Base-by-base conservation (phyloP, 208 protist species). In the Borovskyia barvae region DNA sequence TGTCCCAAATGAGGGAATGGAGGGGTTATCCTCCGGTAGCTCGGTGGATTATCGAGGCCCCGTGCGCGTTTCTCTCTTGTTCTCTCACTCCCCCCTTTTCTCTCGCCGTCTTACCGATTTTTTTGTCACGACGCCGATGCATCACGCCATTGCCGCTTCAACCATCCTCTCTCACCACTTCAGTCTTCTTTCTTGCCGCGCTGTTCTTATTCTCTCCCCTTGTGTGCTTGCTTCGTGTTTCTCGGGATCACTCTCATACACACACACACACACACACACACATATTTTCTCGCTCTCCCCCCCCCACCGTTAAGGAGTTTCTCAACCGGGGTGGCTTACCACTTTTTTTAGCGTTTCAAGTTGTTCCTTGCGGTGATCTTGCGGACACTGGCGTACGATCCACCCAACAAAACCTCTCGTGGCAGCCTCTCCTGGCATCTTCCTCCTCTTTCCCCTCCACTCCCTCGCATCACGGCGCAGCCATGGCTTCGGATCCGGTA, bases 401-500 rank as follows among this genome's bases (percentile, higher is more conserved):
- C n/a, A n/a, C n/a, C n/a, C n/a, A n/a, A n/a, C n/a, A n/a, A n/a
- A n/a, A n/a, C n/a, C 40, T 39, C 32, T 37, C 7, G 30, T 40
- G 0, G 35, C 48, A 43, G 33, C 48, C 24, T 33, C 29, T 40
- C 48, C 22, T 24, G 26, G 20, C 30, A 22, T 14, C 12, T 35
- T 26, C 20, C 26, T 4, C 8, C 35, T 43, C 11, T 32, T 46
- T 28, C 14, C n/a, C 17, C 33, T 41, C 26, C 9, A 15, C 47
- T 35, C 29, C 46, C 11, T 22, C 46, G n/a, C 19, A 52, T 36
- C 2, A 5, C 0, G 1, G 28, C 45, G n/a, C 7, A 24, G 61
- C 58, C 47, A 78, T 75, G 48, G 79, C 66, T 42, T 80, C 83
- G 42, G 83, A 90, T 35, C 71, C 74, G 29, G 69, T 74, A 32